Evolutionary conservation across 2,329 filamentous ascomycete genomes (phyloP).

Genomic region (Macroventuria anomochaeta): DNA sequence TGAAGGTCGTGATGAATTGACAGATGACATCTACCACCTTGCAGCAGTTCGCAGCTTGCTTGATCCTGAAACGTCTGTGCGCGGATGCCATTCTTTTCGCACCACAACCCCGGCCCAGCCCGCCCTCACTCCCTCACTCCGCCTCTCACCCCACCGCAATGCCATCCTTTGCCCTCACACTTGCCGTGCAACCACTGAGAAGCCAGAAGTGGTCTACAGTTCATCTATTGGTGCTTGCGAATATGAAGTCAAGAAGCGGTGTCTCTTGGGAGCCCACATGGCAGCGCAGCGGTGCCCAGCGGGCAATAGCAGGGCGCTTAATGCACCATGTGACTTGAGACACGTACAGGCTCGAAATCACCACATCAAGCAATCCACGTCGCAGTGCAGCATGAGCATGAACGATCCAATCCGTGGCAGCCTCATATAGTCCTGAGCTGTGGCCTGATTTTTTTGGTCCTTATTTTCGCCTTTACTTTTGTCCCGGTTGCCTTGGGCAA

Average conservation of each 20-base stretch:
- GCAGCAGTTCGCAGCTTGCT: conserved; percentile 1
- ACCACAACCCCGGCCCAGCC: conserved; percentile 10
- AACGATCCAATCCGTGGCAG: conserved; percentile 25
- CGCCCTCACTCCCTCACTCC: background rate
- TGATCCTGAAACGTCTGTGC: conserved; percentile 12
- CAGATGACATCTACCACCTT: conserved; percentile 3
- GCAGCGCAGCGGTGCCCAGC: background rate
- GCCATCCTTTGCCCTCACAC: conserved; percentile 4
- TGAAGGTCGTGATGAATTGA: background rate
- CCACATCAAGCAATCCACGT: conserved; percentile 37
- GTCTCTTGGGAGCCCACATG: conserved; percentile 1
- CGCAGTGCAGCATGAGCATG: conserved; percentile 38
- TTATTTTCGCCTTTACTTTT: conserved; percentile 29
- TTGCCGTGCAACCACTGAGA: conserved; percentile 2
- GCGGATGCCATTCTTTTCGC: conserved; percentile 22
- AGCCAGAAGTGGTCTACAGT: background rate
- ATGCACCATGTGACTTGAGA: conserved; percentile 34
- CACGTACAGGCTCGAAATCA: conserved; percentile 34
- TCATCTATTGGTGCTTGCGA: conserved; percentile 19
- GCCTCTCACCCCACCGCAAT: conserved; percentile 12
- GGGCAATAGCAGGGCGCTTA: conserved; percentile 31
- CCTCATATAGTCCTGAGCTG: conserved; percentile 39
- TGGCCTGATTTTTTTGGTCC: conserved; percentile 39
- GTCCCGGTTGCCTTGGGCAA: conserved; percentile 32
- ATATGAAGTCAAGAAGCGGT: conserved; percentile 3